Conservation (phyloP, 345 rosid species). For the Geranium brycei region DNA sequence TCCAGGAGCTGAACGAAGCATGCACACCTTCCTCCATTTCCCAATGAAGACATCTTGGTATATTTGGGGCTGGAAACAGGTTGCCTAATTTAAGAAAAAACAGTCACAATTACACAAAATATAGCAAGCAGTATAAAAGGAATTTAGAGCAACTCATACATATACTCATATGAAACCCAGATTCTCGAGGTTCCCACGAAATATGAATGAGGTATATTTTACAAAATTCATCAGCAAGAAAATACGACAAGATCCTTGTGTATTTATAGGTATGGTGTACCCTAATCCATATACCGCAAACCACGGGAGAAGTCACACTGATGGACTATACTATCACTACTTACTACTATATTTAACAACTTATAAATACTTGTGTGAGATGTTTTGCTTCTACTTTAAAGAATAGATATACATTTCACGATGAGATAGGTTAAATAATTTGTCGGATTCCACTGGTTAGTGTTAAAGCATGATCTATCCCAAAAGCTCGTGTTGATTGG, state of each 20-base stretch:
- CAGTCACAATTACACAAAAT: constrained; percentile 8
- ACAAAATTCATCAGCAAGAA: not conserved
- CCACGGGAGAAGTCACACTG: not conserved
- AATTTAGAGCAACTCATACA: constrained; percentile 8
- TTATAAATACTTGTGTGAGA: not conserved
- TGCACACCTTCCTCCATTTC: constrained; percentile 85
- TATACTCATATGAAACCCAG: not conserved
- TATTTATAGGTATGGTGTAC: not conserved
- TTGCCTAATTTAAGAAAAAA: constrained; percentile 53
- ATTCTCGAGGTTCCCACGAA: not conserved
- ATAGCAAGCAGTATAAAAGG: not conserved
- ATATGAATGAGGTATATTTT: not conserved
- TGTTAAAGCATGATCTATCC: too few species aligned
- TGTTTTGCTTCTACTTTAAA: not conserved
- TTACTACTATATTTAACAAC: not conserved
- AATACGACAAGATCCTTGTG: not conserved
- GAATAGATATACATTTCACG: too few species aligned
- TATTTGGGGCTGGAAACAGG: constrained; percentile 85
- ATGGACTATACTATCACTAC: not conserved
- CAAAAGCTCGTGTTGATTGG: too few species aligned
- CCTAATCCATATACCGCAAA: not conserved
- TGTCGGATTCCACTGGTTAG: not conserved
- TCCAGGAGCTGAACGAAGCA: constrained; percentile 91
- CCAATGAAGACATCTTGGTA: constrained; percentile 81
- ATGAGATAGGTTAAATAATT: too few species aligned